phyloP scores from a whole-genome alignment of 305 asterid genomes.

The Fraxinus floribunda region DNA sequence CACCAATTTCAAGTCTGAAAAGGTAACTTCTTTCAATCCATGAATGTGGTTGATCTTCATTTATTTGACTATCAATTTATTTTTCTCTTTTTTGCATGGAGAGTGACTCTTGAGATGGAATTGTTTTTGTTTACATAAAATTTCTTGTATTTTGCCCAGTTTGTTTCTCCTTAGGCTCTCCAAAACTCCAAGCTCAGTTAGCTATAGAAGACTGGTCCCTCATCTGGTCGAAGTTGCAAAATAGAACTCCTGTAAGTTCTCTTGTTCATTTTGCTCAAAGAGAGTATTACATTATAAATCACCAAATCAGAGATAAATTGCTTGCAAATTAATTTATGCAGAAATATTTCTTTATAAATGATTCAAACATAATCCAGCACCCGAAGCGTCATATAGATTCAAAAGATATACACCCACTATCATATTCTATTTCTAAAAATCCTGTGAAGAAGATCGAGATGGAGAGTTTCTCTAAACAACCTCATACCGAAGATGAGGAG shows the following conservation, averaged over 20 bases:
- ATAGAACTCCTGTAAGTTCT: conserved; percentile 32
- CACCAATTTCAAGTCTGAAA: conserved; percentile 26
- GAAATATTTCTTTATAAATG: conserved; percentile 30
- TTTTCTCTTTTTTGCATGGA: conserved; percentile 1
- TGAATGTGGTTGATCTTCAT: background rate
- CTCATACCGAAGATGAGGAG: conserved; percentile 20
- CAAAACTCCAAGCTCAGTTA: conserved; percentile 53
- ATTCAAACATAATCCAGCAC: conserved; percentile 24
- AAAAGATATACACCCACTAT: conserved; percentile 22
- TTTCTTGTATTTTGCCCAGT: conserved; percentile 37
- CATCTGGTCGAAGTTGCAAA: conserved; percentile 61
- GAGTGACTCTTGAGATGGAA: background rate
- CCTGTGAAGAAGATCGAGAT: background rate
- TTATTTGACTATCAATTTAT: background rate
- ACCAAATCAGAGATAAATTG: background rate
- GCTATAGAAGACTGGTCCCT: conserved; percentile 76
- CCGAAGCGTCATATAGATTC: conserved; percentile 27
- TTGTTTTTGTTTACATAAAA: conserved; percentile 13
- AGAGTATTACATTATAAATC: background rate
- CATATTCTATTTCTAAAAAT: background rate
- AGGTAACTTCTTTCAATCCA: conserved; percentile 31
- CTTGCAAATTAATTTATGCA: conserved; percentile 4
- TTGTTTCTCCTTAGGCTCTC: conserved; percentile 60
- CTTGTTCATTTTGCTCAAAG: background rate
- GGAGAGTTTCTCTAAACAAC: conserved; percentile 24